Conservation (phyloP, 1,284 basidiomycete genomes). For the Trametes hirsuta region DNA sequence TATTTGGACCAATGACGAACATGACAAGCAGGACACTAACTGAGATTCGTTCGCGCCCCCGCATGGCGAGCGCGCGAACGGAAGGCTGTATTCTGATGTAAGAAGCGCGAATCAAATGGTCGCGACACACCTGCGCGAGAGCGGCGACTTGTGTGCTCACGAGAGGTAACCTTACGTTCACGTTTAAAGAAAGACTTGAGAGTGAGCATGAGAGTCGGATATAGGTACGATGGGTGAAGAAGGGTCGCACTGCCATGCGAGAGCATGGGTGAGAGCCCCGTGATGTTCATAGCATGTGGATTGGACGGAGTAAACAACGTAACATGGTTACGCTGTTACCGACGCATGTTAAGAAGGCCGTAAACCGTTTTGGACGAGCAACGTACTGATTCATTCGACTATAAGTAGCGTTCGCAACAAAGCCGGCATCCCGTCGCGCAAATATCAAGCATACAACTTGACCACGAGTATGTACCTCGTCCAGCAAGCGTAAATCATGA, state of each 20-base stretch:
- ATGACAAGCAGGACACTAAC: neutral
- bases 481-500: too few species aligned
- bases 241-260: constrained; percentile 15
- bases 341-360: too few species aligned
- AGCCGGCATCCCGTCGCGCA: too few species aligned
- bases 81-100: constrained; percentile 20
- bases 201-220: constrained; percentile 14
- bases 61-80: constrained; percentile 11
- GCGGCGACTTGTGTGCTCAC: neutral
- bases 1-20: constrained; percentile 6
- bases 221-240: neutral
- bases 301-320: too few species aligned
- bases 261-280: constrained; percentile 16
- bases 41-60: constrained; percentile 3
- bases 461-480: too few species aligned
- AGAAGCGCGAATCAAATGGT: constrained; percentile 7
- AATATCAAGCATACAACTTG: too few species aligned
- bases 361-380: too few species aligned
- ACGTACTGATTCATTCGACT: too few species aligned
- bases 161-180: neutral
- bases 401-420: too few species aligned
- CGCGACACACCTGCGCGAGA: neutral
- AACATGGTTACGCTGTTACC: too few species aligned
- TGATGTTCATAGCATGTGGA: too few species aligned
- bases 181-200: neutral